Evolutionary conservation across 164 flowering plant genomes (phyloP), one percentile per base, ranked within the genome.

Genomic region (Magnolia sinica): DNA sequence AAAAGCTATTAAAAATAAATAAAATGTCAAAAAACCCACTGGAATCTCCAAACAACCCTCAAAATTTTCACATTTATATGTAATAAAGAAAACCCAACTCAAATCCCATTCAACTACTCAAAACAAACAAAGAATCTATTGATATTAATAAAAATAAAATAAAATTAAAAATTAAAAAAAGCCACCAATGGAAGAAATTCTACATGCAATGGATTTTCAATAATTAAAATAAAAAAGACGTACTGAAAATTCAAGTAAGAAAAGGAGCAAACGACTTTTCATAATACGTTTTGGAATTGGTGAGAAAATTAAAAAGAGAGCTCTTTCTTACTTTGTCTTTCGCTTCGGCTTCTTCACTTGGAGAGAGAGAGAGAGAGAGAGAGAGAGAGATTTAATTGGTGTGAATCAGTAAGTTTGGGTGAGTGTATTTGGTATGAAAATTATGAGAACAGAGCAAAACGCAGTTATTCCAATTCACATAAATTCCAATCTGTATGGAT

Each of bases 331-430:
- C 45, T 66, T 58, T 14, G 24, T 23, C 37, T 72, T 55, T 22
- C 51, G 45, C 67, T 59, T 59, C 67, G 22, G 51, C 19, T 23
- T 55, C 59, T 74, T 61, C 58, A 24, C 7, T 4, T 66, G 20
- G 55, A 58, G 24, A n/a, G 5, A 37, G 59, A 4, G 24, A 24
- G 58, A 65, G 31, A 45, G 58, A 76, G 66, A 61, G 58, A 70
- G 59, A 63, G 78, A 70, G 78, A 37, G 74, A 27, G 61, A 55
- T 37, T 37, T 37, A 37, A 4, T 37, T 37, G 45, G 45, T 37
- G 6, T 37, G 45, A 37, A 37, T 37, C 45, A 37, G 45, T 37
- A 3, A 37, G 45, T 37, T 37, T 37, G 45, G 45, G 45, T 37
- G 6, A 37, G 45, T 37, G 5, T 3, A 3, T 37, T 37, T 37